Percentiles rank a stretch among this genome's conserved stretches.
Evolutionary conservation across 139 green algal species (phyloP).

Genomic region (Nannochloris sp.): DNA sequence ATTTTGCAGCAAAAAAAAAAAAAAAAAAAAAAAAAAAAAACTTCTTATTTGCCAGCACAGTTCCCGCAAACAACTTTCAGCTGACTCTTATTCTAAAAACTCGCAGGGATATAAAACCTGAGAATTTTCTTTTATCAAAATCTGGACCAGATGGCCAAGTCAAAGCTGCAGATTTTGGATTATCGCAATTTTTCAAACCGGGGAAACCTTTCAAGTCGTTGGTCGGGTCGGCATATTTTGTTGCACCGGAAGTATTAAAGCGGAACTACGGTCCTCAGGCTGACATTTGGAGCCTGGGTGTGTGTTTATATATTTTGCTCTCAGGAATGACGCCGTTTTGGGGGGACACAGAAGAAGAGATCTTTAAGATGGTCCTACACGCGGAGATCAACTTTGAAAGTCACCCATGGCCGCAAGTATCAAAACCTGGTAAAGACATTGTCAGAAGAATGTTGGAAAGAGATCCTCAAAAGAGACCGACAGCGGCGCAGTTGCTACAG

Average conservation of each 20-base stretch:
- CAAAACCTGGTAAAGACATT: constrained; percentile 27
- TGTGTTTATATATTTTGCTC: constrained; percentile 90
- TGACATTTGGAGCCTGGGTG: constrained; percentile 82
- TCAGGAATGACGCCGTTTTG: constrained; percentile 82
- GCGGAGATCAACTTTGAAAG: constrained; percentile 33
- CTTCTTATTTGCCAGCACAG: too few relatives aligned
- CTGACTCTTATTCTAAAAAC: too few relatives aligned
- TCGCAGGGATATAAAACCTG: constrained; percentile 69
- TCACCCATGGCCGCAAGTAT: constrained; percentile 33
- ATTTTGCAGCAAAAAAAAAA: constrained; percentile 34
- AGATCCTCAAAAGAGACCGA: constrained; percentile 16
- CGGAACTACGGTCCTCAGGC: constrained; percentile 50
- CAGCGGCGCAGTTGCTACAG: constrained; percentile 24
- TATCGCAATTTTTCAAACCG: constrained; percentile 59
- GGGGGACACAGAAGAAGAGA: constrained; percentile 64
- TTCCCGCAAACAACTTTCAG: background rate
- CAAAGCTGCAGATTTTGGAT: constrained; percentile 70
- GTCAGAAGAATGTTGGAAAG: constrained; percentile 33
- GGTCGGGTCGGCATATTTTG: constrained; percentile 55
- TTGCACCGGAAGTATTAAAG: constrained; percentile 69
- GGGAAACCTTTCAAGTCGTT: constrained; percentile 28
- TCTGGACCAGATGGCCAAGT: constrained; percentile 14
- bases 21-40: constrained; percentile 36
- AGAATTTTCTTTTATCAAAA: constrained; percentile 72
- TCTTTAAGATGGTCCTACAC: constrained; percentile 59